These are phyloP conservation scores for Leptographium procerum DNA, from an alignment of 2,329 filamentous ascomycete species.

Conservation along the genomic window DNA sequence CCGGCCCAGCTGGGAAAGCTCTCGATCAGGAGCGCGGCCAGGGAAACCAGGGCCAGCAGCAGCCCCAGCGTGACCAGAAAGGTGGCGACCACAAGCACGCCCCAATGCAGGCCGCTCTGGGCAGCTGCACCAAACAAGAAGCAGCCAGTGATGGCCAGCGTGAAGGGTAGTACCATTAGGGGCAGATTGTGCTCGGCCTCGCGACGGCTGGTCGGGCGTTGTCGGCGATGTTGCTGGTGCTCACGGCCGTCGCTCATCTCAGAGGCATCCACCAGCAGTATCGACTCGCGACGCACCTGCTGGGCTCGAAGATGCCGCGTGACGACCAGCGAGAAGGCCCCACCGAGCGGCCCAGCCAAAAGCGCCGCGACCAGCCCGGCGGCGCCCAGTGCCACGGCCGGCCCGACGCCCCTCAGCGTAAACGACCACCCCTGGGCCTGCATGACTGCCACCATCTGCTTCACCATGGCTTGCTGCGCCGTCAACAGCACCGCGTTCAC, in stretches of 20 bases:
- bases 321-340: slow-evolving; percentile 17
- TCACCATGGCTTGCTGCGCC: slow-evolving; percentile 17
- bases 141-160: slow-evolving; percentile 17
- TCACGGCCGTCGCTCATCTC: too few relatives aligned
- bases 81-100: slow-evolving; percentile 15
- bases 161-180: slow-evolving; percentile 20
- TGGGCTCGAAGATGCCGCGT: slow-evolving; percentile 14
- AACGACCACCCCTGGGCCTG: slow-evolving; percentile 20
- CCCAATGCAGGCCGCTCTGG: slow-evolving; percentile 17
- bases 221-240: neutral
- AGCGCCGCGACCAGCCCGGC: slow-evolving; percentile 11
- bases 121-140: slow-evolving; percentile 21
- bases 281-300: neutral
- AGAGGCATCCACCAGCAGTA: neutral
- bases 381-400: slow-evolving; percentile 7
- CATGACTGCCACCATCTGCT: slow-evolving; percentile 16
- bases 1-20: slow-evolving; percentile 22
- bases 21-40: slow-evolving; percentile 22
- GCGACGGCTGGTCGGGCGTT: slow-evolving; percentile 6
- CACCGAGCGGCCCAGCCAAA: slow-evolving; percentile 19
- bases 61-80: slow-evolving; percentile 20
- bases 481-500: slow-evolving; percentile 19
- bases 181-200: slow-evolving; percentile 23
- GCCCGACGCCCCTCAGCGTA: slow-evolving; percentile 16
- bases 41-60: slow-evolving; percentile 17